Base-by-base conservation (phyloP, 345 rosid species). In the Ceriops tagal region DNA sequence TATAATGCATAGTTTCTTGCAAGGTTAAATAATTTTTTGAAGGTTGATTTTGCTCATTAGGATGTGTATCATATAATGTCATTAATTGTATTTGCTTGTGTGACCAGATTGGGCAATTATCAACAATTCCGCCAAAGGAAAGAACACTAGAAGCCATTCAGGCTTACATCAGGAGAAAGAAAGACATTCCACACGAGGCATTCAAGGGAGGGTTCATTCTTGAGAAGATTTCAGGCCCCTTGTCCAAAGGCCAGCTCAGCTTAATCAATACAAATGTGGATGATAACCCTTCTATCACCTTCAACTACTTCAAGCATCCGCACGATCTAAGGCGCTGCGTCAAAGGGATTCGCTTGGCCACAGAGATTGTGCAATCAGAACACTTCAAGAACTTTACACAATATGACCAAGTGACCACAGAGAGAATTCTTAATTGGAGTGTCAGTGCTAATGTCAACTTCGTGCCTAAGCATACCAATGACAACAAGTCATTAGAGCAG, bases 201-300 rank as follows among this genome's bases (percentile, higher is more conserved):
- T 95, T 92, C 84, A 81, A 73, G 20, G 99, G 98, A 80, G 96
- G 99, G 9, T 96, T 96, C 87, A 89, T 92, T 71, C 81, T 96
- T 39, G 98, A 90, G 74, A 96, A 96, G 83, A 75, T 96, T 15
- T 86, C 93, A 26, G 65, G 8, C 39, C 98, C 99, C 0, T 6
- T 82, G 11, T 92, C 99, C 37, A 81, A 71, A 58, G 99, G 99
- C 11, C 80, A 87, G 58, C 85, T 95, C 68, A 86, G 58, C 46
- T 76, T 95, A 82, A 66, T 78, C 75, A 88, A 80, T 75, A 87
- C 91, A 28, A 85, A 88, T 46, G 88, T 86, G 4, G 87, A 90
- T 30, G 88, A 92, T 49, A 95, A 95, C 75, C 99, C 99, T 27
- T 80, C 82, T 2, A 84, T 95, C 51, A 92, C 91, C 62, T 95